phyloP scores from a whole-genome alignment of 2,329 filamentous ascomycete species.

The Colletotrichum coccodes region DNA sequence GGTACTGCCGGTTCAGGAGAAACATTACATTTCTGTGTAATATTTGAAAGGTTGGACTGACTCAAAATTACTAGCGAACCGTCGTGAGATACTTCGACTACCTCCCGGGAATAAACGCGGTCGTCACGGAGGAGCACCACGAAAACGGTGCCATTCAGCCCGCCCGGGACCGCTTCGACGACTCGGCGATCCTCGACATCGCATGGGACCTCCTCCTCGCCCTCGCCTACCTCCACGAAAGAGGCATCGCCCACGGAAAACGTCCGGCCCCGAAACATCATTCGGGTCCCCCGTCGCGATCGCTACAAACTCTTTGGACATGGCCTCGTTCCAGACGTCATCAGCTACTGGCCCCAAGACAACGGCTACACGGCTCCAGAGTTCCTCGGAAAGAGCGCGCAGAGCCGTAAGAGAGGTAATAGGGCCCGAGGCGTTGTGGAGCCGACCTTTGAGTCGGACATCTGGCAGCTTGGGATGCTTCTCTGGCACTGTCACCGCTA shows the following conservation, averaged over 20 bases:
- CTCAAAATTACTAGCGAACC: neutral
- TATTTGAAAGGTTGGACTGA: neutral
- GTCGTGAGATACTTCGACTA: conserved; percentile 14
- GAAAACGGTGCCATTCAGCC: neutral
- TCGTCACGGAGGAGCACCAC: neutral
- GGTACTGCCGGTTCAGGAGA: neutral
- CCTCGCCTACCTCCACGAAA: conserved; percentile 11
- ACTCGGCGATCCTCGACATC: conserved; percentile 7
- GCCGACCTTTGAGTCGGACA: neutral
- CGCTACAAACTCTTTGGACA: conserved; percentile 22
- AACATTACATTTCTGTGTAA: neutral
- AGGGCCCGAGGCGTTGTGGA: neutral
- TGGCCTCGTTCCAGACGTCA: conserved; percentile 14
- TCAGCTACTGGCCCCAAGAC: neutral
- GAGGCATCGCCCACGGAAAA: conserved; percentile 15
- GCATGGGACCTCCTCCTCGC: conserved; percentile 16
- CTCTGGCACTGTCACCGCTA: conserved; percentile 6
- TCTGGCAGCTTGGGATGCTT: conserved; percentile 25
- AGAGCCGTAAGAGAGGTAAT: neutral
- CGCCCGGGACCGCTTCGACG: neutral
- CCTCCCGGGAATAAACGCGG: neutral
- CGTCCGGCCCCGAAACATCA: conserved; percentile 3
- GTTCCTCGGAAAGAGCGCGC: neutral
- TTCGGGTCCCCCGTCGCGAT: neutral
- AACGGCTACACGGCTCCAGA: conserved; percentile 10